Percentiles rank a stretch among this genome's conserved stretches.
Evolutionary conservation across 139 green algal genomes (phyloP).

Genomic region (Yamagishiella unicocca): DNA sequence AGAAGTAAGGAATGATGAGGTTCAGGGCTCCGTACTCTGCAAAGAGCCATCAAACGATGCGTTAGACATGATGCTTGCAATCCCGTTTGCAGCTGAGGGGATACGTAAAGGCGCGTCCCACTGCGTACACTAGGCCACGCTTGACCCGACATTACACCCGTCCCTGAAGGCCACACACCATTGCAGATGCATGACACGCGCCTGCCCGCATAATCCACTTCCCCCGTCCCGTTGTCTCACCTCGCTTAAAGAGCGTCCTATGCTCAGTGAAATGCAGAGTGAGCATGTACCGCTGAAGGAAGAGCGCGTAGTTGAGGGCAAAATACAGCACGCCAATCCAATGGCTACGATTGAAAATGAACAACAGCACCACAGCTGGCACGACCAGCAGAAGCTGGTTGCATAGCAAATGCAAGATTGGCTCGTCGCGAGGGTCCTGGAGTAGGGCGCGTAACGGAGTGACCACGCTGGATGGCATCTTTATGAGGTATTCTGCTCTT

Average conservation of each 20-base stretch:
- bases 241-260: slow-evolving; percentile 70
- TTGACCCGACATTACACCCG: too few species aligned
- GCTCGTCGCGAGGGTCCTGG: slow-evolving; percentile 62
- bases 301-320: slow-evolving; percentile 70
- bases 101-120: too few species aligned
- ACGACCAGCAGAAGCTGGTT: slow-evolving; percentile 56
- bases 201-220: too few species aligned
- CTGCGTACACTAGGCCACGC: too few species aligned
- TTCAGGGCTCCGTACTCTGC: slow-evolving; percentile 62
- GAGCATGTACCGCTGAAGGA: slow-evolving; percentile 84
- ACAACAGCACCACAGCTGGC: slow-evolving; percentile 40
- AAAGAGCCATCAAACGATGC: neutral
- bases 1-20: slow-evolving; percentile 58
- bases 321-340: slow-evolving; percentile 68
- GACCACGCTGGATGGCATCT: neutral
- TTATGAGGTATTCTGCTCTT: slow-evolving; percentile 45
- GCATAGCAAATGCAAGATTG: slow-evolving; percentile 57
- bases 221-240: too few species aligned
- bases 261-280: slow-evolving; percentile 85
- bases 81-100: too few species aligned
- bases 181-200: too few species aligned
- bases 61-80: too few species aligned
- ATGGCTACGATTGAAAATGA: slow-evolving; percentile 38
- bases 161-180: too few species aligned
- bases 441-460: slow-evolving; percentile 38